Conservation (phyloP, 805 yeast species). For the Lipomyces chichibuensis region DNA sequence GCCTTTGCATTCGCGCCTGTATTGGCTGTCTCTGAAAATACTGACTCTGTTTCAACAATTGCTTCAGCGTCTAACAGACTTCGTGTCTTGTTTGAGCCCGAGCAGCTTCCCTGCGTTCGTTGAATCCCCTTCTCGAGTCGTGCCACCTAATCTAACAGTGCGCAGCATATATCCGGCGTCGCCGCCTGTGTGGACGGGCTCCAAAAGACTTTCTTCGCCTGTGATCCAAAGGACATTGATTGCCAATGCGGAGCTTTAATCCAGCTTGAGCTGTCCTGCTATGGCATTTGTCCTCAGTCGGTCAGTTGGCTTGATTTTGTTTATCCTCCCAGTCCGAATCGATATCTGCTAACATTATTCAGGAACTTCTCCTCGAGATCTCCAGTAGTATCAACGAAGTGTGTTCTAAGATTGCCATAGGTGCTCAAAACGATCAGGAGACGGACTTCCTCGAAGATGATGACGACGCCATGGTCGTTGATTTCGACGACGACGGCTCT, state of each 20-base stretch:
- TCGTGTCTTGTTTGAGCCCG: conserved; percentile 26
- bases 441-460: conserved; percentile 9
- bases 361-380: conserved; percentile 25
- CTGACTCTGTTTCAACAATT: background rate
- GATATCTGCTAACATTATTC: conserved; percentile 2
- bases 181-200: conserved; percentile 32
- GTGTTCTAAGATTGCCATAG: conserved; percentile 21
- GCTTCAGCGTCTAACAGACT: background rate
- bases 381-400: conserved; percentile 28
- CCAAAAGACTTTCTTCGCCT: conserved; percentile 24
- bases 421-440: conserved; percentile 14
- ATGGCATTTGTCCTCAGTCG: conserved; percentile 35
- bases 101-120: conserved; percentile 34
- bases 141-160: background rate
- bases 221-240: conserved; percentile 23
- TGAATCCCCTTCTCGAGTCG: background rate
- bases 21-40: background rate
- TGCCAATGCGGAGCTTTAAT: conserved; percentile 32
- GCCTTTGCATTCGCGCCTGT: conserved; percentile 6
- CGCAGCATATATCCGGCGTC: conserved; percentile 32
- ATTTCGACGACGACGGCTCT: background rate
- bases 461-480: background rate
- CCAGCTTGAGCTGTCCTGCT: conserved; percentile 34
- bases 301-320: conserved; percentile 9
- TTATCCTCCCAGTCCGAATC: background rate